Conservation (phyloP, 2,329 filamentous ascomycete genomes). For the Plectosphaerella plurivora region DNA sequence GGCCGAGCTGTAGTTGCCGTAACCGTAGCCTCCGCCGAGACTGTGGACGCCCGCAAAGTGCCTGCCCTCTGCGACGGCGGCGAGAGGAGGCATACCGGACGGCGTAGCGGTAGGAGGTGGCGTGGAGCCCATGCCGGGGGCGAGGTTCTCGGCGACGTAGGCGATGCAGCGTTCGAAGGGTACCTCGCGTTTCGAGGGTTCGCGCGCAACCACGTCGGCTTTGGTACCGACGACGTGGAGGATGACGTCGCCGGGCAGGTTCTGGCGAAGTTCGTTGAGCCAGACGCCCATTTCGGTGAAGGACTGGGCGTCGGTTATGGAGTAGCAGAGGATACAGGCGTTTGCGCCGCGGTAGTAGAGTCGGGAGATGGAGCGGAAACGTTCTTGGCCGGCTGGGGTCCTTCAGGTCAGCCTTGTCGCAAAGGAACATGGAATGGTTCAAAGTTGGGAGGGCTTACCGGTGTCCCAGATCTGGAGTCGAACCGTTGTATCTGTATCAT, state of each 20-base stretch:
- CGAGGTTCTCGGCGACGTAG: slow-evolving; percentile 89
- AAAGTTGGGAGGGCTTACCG: slow-evolving; percentile 34
- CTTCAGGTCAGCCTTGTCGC: neutral
- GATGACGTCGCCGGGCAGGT: slow-evolving; percentile 73
- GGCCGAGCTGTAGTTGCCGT: neutral
- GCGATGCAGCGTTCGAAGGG: slow-evolving; percentile 94
- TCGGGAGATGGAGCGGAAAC: slow-evolving; percentile 89
- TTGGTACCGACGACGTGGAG: slow-evolving; percentile 96
- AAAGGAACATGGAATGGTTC: neutral
- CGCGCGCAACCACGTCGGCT: slow-evolving; percentile 81
- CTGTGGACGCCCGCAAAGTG: neutral
- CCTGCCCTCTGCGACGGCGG: slow-evolving; percentile 11
- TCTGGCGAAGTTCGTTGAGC: slow-evolving; percentile 78
- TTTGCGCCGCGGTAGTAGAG: slow-evolving; percentile 96
- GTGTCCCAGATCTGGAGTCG: slow-evolving; percentile 97
- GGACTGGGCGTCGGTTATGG: slow-evolving; percentile 80
- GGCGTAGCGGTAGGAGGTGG: slow-evolving; percentile 60
- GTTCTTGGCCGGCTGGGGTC: slow-evolving; percentile 73
- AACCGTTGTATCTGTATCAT: slow-evolving; percentile 79
- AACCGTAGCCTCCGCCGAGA: neutral
- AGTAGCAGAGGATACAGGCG: slow-evolving; percentile 90
- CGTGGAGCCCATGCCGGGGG: slow-evolving; percentile 63
- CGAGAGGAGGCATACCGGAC: slow-evolving; percentile 22
- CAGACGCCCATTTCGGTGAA: slow-evolving; percentile 92
- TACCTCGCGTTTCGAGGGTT: slow-evolving; percentile 74